Evolutionary conservation across 1,284 basidiomycete species (phyloP).

Genomic region (Ustilago curta): DNA sequence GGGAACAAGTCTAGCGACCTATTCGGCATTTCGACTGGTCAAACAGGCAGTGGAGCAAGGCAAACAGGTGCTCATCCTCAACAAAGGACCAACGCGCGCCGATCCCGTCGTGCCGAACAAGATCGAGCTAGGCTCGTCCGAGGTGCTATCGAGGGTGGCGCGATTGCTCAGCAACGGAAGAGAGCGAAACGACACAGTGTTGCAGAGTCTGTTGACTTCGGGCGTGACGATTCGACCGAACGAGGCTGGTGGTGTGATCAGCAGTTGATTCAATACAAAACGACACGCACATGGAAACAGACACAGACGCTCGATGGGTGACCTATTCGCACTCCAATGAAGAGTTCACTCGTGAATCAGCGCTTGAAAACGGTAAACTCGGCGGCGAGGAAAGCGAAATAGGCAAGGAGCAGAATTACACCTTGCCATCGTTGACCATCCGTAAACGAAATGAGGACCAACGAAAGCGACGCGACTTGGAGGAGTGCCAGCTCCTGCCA

Average conservation of each 20-base stretch:
- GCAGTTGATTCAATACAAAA: slow-evolving; percentile 19
- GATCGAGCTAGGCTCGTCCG: slow-evolving; percentile 61
- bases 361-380: slow-evolving; percentile 48
- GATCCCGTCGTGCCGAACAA: slow-evolving; percentile 57
- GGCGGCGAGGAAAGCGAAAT: slow-evolving; percentile 50
- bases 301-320: background rate
- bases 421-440: slow-evolving; percentile 51
- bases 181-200: slow-evolving; percentile 46
- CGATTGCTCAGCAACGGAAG: slow-evolving; percentile 33
- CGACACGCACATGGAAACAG: background rate
- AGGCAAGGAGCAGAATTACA: slow-evolving; percentile 38
- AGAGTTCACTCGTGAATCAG: slow-evolving; percentile 4
- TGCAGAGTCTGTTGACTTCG: slow-evolving; percentile 43
- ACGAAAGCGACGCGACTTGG: slow-evolving; percentile 33
- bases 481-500: slow-evolving; percentile 42
- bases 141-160: slow-evolving; percentile 55
- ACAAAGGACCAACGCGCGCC: slow-evolving; percentile 65
- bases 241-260: slow-evolving; percentile 36
- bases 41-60: slow-evolving; percentile 57
- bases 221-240: slow-evolving; percentile 44
- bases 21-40: slow-evolving; percentile 66
- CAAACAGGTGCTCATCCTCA: slow-evolving; percentile 62
- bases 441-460: slow-evolving; percentile 50
- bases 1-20: slow-evolving; percentile 66
- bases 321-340: background rate